Evolutionary conservation across 805 yeast genomes (phyloP).

Genomic region (Komagataella pastoris): DNA sequence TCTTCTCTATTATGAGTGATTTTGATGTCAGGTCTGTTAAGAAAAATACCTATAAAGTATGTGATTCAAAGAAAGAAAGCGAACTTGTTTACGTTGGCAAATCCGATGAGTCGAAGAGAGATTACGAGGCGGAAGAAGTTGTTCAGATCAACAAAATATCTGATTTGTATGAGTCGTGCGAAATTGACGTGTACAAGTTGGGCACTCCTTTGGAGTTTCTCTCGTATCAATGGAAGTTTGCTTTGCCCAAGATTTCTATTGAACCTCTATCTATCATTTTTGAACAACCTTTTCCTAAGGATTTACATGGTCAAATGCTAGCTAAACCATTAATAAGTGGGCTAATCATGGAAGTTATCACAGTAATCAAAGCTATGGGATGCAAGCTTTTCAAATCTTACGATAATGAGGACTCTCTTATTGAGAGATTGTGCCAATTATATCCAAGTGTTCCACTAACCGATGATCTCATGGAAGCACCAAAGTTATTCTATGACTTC

Average conservation of each 20-base stretch:
- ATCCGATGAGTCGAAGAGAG: conserved; percentile 20
- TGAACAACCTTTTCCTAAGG: conserved; percentile 52
- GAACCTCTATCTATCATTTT: conserved; percentile 65
- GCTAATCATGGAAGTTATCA: conserved; percentile 57
- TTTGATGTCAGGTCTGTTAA: conserved; percentile 35
- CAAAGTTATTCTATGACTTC: conserved; percentile 56
- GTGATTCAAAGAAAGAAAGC: conserved; percentile 24
- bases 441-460: conserved; percentile 21
- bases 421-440: conserved; percentile 35
- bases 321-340: conserved; percentile 84
- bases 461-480: conserved; percentile 28
- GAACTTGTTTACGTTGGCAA: conserved; percentile 31
- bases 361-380: conserved; percentile 66
- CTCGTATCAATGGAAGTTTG: conserved; percentile 76
- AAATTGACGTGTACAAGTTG: conserved; percentile 34
- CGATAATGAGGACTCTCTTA: conserved; percentile 50
- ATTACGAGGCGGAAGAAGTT: conserved; percentile 26
- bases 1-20: conserved; percentile 50
- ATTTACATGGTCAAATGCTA: conserved; percentile 51
- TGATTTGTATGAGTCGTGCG: conserved; percentile 22
- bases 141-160: conserved; percentile 22
- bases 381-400: conserved; percentile 57
- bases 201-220: conserved; percentile 42
- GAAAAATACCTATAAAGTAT: conserved; percentile 19
- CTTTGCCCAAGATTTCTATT: conserved; percentile 65